Percentiles rank a stretch among this genome's conserved stretches.
phyloP scores from a whole-genome alignment of 2,329 filamentous ascomycete species.

The Aspergillus sp. region DNA sequence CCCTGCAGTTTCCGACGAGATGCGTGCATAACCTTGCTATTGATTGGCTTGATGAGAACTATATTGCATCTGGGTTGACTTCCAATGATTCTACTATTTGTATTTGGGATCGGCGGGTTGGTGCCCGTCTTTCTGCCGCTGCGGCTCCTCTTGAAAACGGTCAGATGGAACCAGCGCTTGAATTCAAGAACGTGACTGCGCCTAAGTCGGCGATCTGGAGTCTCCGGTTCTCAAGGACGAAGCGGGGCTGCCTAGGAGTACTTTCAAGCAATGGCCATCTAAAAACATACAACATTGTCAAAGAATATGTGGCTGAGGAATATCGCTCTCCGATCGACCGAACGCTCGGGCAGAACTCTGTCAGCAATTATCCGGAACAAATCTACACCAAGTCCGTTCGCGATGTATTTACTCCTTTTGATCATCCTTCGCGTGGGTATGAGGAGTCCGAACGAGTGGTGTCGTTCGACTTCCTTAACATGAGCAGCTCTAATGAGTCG shows the following conservation, averaged over 20 bases:
- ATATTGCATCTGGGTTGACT: constrained; percentile 59
- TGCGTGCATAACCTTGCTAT: constrained; percentile 66
- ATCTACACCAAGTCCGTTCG: constrained; percentile 48
- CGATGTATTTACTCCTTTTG: constrained; percentile 46
- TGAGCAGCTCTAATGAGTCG: constrained; percentile 48
- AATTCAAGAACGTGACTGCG: constrained; percentile 56
- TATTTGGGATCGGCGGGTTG: constrained; percentile 61
- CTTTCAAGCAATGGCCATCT: constrained; percentile 61
- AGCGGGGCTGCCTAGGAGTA: constrained; percentile 58
- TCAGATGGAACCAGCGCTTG: constrained; percentile 54
- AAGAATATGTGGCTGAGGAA: constrained; percentile 47
- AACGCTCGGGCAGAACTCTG: constrained; percentile 40
- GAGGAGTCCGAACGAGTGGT: constrained; percentile 53
- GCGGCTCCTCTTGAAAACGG: constrained; percentile 32
- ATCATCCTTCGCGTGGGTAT: constrained; percentile 44
- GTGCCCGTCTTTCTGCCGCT: constrained; percentile 38
- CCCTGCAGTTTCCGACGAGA: constrained; percentile 54
- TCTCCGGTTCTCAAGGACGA: constrained; percentile 59
- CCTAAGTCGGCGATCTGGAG: constrained; percentile 59
- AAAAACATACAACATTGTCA: constrained; percentile 56
- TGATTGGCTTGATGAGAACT: constrained; percentile 64
- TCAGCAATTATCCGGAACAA: constrained; percentile 42
- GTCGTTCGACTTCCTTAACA: constrained; percentile 61
- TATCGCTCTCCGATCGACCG: constrained; percentile 40
- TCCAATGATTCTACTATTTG: constrained; percentile 58